phyloP scores from a whole-genome alignment of 2,329 filamentous ascomycete genomes.

The Fusarium concolor region DNA sequence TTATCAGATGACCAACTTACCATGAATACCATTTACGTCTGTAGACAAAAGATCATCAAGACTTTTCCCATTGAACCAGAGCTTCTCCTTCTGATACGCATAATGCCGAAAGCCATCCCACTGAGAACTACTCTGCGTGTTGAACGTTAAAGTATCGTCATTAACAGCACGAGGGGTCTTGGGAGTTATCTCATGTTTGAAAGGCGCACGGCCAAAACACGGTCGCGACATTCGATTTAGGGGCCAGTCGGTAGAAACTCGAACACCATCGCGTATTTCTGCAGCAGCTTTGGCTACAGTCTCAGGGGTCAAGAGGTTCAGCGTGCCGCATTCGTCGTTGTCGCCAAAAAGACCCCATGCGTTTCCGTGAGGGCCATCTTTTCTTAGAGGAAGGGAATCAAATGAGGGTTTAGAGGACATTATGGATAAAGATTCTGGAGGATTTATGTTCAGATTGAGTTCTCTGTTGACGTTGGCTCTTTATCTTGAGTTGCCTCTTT shows the following conservation, averaged over 20 bases:
- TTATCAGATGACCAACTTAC: constrained; percentile 19
- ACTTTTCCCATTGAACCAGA: constrained; percentile 51
- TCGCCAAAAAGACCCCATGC: constrained; percentile 67
- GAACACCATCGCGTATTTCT: constrained; percentile 48
- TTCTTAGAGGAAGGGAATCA: constrained; percentile 61
- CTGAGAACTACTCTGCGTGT: constrained; percentile 54
- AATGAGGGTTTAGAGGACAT: constrained; percentile 50
- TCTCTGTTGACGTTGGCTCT: too few relatives aligned
- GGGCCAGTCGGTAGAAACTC: constrained; percentile 52
- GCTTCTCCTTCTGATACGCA: constrained; percentile 53
- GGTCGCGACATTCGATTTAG: constrained; percentile 49
- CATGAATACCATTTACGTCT: constrained; percentile 46
- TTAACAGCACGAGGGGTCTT: constrained; percentile 48
- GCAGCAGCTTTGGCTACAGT: constrained; percentile 40
- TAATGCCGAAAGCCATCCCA: constrained; percentile 56
- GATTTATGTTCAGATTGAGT: rapidly evolving
- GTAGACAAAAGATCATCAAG: constrained; percentile 58
- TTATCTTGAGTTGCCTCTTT: background rate
- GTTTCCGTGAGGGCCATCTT: constrained; percentile 62
- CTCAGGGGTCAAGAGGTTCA: constrained; percentile 63
- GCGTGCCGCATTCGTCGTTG: constrained; percentile 63
- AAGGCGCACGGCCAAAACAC: constrained; percentile 49
- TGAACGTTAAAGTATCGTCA: constrained; percentile 51
- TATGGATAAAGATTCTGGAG: rapidly evolving
- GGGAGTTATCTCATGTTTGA: constrained; percentile 46